A percentile compares a stretch with the other conserved stretches of the same genome.
Conservation (phyloP, 306 rosid species). For the Trifolium fragiferum region DNA sequence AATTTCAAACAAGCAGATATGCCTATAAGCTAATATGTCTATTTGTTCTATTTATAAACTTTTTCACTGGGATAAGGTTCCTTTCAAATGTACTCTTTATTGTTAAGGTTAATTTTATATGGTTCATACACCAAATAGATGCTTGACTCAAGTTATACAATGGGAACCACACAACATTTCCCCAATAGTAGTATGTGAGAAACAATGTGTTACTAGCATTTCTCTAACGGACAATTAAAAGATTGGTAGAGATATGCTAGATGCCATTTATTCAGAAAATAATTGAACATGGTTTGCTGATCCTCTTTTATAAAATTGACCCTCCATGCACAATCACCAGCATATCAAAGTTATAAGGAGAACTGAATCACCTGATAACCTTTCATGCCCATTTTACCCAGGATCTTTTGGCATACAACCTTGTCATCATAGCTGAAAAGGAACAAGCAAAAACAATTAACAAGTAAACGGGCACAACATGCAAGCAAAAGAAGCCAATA, state of each 20-base stretch:
- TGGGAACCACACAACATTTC: neutral
- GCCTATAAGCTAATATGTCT: constrained; percentile 20
- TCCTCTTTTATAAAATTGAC: constrained; percentile 33
- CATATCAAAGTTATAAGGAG: constrained; percentile 39
- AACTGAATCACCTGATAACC: constrained; percentile 91
- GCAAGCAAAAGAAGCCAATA: constrained; percentile 27
- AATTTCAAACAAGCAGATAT: constrained; percentile 23
- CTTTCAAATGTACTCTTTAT: neutral
- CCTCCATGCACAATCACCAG: constrained; percentile 33
- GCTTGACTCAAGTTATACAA: neutral
- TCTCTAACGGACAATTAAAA: constrained; percentile 10
- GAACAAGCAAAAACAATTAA: constrained; percentile 36
- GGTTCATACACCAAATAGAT: constrained; percentile 7
- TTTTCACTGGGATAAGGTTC: constrained; percentile 5
- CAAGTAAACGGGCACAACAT: constrained; percentile 16
- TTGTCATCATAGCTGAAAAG: constrained; percentile 87
- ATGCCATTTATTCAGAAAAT: constrained; percentile 16
- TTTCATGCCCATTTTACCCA: constrained; percentile 87
- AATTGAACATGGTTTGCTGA: constrained; percentile 19
- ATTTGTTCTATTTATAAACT: neutral
- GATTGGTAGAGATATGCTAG: constrained; percentile 13
- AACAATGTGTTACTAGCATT: constrained; percentile 11
- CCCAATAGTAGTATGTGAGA: neutral
- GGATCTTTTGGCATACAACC: constrained; percentile 88
- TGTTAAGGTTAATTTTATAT: neutral